Conservation (phyloP, 2,329 filamentous ascomycete genomes). For the Chalaropsis ovoidea region DNA sequence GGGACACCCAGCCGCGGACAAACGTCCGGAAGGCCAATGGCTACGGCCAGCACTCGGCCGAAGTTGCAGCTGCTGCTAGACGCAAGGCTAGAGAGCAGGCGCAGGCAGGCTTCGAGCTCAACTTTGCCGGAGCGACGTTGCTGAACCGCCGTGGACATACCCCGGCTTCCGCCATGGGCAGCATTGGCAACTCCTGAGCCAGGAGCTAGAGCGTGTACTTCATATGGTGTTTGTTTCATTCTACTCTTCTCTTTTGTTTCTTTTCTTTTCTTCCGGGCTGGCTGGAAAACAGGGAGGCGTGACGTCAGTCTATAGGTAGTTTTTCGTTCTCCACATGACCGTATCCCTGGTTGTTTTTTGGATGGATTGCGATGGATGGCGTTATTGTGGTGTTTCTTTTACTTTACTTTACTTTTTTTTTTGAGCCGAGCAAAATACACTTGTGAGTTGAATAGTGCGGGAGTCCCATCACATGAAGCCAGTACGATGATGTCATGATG, state of each 20-base stretch:
- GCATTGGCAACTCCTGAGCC: constrained; percentile 2
- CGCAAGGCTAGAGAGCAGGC: constrained; percentile 61
- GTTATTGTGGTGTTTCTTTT: constrained; percentile 4
- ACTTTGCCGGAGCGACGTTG: constrained; percentile 78
- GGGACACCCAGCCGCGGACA: constrained; percentile 45
- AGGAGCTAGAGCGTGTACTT: constrained; percentile 29
- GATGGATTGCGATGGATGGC: constrained; percentile 18
- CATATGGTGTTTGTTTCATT: constrained; percentile 12
- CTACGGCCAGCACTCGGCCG: constrained; percentile 80
- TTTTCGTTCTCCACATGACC: constrained; percentile 10
- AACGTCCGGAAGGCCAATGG: constrained; percentile 44
- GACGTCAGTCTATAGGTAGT: constrained; percentile 1
- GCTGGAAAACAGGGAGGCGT: constrained; percentile 10
- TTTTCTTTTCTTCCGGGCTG: not conserved
- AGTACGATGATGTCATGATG: constrained; percentile 10
- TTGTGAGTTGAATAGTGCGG: not conserved
- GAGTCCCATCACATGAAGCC: not conserved
- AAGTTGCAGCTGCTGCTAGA: constrained; percentile 72
- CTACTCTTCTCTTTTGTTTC: constrained; percentile 12
- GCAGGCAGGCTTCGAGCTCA: constrained; percentile 83
- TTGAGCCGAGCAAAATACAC: constrained; percentile 3
- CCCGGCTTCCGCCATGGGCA: constrained; percentile 35
- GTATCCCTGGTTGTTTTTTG: constrained; percentile 3
- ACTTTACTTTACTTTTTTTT: not conserved
- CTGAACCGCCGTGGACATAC: constrained; percentile 60